Evolutionary conservation across 2,329 filamentous ascomycete genomes (phyloP).

Genomic region (Fusarium coffeatum): DNA sequence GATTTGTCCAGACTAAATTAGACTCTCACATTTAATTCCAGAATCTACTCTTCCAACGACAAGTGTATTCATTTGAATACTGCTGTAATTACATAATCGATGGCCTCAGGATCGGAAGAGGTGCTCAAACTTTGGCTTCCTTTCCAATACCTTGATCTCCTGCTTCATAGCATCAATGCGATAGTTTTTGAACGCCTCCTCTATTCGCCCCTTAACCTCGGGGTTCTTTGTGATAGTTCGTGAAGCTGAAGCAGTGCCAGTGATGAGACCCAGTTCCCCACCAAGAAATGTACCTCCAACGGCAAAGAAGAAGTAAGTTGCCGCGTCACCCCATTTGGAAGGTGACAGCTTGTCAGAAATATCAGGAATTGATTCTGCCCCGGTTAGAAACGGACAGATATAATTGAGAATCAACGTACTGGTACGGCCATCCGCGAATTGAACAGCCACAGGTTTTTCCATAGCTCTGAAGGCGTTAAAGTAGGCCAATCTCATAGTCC

Average conservation of each 20-base stretch:
- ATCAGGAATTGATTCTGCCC: constrained; percentile 1
- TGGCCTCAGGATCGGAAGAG: neutral
- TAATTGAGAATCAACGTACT: neutral
- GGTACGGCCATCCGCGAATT: constrained; percentile 6
- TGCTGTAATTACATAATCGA: neutral
- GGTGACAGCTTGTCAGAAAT: neutral
- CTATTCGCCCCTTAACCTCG: neutral
- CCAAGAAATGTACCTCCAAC: neutral
- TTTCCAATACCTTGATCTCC: neutral
- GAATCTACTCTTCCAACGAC: too few relatives aligned
- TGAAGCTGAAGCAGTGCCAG: neutral
- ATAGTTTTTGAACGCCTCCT: constrained; percentile 1
- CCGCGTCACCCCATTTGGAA: constrained; percentile 1
- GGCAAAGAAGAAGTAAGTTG: constrained; percentile 2
- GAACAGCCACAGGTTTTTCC: constrained; percentile 3
- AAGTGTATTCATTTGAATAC: too few relatives aligned
- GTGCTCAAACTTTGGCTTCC: neutral
- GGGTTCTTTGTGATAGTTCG: constrained; percentile 6
- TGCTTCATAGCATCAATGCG: constrained; percentile 12
- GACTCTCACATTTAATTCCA: too few relatives aligned
- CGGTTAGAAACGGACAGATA: neutral
- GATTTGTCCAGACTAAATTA: too few relatives aligned
- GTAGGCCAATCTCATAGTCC: constrained; percentile 10
- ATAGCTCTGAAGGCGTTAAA: constrained; percentile 5
- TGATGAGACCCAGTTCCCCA: neutral